phyloP scores from a whole-genome alignment of 2,329 filamentous ascomycete genomes.

The Sarocladium brachiariae region DNA sequence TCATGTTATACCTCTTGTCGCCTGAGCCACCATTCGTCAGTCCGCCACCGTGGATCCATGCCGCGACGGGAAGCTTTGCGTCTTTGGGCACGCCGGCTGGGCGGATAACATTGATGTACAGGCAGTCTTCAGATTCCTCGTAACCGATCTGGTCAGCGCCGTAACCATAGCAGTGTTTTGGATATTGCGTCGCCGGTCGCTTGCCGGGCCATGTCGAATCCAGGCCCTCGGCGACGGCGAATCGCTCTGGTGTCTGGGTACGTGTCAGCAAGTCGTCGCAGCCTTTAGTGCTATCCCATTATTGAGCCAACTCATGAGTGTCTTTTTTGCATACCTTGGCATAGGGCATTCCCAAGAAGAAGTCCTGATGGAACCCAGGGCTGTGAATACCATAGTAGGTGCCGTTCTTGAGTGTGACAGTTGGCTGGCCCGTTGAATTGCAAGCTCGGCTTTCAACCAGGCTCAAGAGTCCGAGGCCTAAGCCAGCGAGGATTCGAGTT shows the following conservation, averaged over 20 bases:
- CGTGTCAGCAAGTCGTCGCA: neutral
- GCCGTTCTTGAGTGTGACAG: slow-evolving; percentile 9
- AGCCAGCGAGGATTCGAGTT: neutral
- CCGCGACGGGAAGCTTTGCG: slow-evolving; percentile 29
- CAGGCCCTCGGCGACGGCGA: slow-evolving; percentile 26
- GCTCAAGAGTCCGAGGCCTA: slow-evolving; percentile 5
- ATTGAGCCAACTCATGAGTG: no score
- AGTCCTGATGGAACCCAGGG: slow-evolving; percentile 34
- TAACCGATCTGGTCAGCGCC: slow-evolving; percentile 22
- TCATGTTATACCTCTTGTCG: slow-evolving; percentile 15
- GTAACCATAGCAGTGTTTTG: slow-evolving; percentile 40
- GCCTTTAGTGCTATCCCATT: no score
- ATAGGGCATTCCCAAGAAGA: slow-evolving; percentile 44
- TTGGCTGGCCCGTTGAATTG: slow-evolving; percentile 7
- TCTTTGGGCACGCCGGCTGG: slow-evolving; percentile 24
- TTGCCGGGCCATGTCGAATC: slow-evolving; percentile 34
- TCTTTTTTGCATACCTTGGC: slow-evolving; percentile 23
- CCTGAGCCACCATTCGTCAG: slow-evolving; percentile 25
- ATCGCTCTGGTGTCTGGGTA: slow-evolving; percentile 7
- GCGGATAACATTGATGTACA: slow-evolving; percentile 34
- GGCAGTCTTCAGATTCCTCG: slow-evolving; percentile 23
- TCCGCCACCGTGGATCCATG: slow-evolving; percentile 34
- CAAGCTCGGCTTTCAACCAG: slow-evolving; percentile 7
- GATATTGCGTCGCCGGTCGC: slow-evolving; percentile 37
- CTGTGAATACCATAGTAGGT: slow-evolving; percentile 31